A percentile compares a stretch with the other conserved stretches of the same genome.
Evolutionary conservation across 345 rosid species (phyloP).

Genomic region (Excoecaria agallocha): DNA sequence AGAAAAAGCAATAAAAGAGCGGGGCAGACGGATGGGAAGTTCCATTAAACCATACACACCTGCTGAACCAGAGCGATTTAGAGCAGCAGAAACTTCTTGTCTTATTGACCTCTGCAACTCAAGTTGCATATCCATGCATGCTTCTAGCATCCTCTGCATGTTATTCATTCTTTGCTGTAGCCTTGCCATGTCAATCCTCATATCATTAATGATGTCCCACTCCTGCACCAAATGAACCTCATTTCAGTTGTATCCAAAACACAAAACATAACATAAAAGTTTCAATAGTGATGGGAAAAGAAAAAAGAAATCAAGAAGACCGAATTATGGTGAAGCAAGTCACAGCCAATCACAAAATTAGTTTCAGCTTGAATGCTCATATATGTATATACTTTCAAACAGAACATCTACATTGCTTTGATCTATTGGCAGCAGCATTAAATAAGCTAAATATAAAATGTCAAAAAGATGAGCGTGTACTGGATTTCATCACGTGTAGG

Average conservation of each 20-base stretch:
- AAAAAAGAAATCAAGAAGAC: not conserved
- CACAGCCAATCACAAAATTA: not conserved
- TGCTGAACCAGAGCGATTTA: constrained; percentile 55
- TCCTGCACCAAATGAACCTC: constrained; percentile 46
- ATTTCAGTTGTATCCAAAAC: constrained; percentile 4
- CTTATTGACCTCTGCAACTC: constrained; percentile 87
- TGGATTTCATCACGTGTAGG: not conserved
- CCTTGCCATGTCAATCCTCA: constrained; percentile 90
- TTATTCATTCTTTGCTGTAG: constrained; percentile 91
- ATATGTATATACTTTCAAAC: not conserved
- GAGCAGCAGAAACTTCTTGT: constrained; percentile 86
- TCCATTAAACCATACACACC: constrained; percentile 34
- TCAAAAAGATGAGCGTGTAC: not conserved
- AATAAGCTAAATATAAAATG: not conserved
- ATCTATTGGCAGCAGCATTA: not conserved
- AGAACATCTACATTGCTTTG: not conserved
- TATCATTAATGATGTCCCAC: constrained; percentile 72
- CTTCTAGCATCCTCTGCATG: constrained; percentile 86
- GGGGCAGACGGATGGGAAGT: not conserved
- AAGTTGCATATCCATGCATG: constrained; percentile 99
- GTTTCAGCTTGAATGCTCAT: not conserved
- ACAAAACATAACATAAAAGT: not conserved
- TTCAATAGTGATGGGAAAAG: not conserved
- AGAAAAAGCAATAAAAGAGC: not conserved
- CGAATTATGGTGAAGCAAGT: not conserved